Evolutionary conservation across 1,139 yeast species (phyloP).

Genomic region (Geotrichum candidum): DNA sequence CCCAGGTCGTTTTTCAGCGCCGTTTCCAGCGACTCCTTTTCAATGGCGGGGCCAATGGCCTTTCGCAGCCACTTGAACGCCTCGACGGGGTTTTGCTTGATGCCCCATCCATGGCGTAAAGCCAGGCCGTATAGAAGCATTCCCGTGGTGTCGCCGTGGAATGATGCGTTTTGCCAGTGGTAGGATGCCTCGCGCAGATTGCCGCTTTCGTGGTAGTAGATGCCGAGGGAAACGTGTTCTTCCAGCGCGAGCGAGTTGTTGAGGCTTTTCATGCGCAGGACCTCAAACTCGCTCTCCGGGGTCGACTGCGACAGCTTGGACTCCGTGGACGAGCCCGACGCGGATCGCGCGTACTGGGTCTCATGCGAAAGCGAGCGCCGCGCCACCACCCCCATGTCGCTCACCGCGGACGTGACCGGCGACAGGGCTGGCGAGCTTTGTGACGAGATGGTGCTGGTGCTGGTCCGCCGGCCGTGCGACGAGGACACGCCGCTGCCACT

Average conservation of each 20-base stretch:
- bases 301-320: slow-evolving; percentile 2
- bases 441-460: background rate
- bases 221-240: slow-evolving; percentile 48
- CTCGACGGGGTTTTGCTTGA: slow-evolving; percentile 50
- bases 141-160: slow-evolving; percentile 57
- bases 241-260: slow-evolving; percentile 29
- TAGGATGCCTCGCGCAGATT: slow-evolving; percentile 64
- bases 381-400: background rate
- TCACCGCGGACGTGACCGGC: background rate
- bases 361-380: background rate
- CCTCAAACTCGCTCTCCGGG: slow-evolving; percentile 10
- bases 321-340: slow-evolving; percentile 5
- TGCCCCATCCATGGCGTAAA: slow-evolving; percentile 65
- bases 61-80: slow-evolving; percentile 58
- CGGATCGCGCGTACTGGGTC: slow-evolving; percentile 1
- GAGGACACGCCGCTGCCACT: slow-evolving; percentile 1
- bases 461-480: background rate
- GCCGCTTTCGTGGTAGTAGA: slow-evolving; percentile 51
- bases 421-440: background rate
- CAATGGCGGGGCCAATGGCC: slow-evolving; percentile 37
- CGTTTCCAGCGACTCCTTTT: slow-evolving; percentile 11
- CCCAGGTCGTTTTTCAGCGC: slow-evolving; percentile 10
- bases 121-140: slow-evolving; percentile 70
- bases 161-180: slow-evolving; percentile 59
- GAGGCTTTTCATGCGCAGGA: slow-evolving; percentile 9